Evolutionary conservation across 1,284 basidiomycete species (phyloP).

Genomic region (Boletus sp.): DNA sequence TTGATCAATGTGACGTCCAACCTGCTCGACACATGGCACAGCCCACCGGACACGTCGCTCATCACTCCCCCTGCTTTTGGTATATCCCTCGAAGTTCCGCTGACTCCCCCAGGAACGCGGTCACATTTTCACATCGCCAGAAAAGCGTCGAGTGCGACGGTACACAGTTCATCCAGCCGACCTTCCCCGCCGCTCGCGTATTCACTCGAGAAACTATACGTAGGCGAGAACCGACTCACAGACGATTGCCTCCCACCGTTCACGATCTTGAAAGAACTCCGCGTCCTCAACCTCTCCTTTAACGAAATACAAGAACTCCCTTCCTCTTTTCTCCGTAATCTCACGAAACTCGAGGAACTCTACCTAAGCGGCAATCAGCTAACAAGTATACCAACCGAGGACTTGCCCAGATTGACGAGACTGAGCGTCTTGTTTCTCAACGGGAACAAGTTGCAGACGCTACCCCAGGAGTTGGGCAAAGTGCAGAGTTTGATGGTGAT

Average conservation of each 20-base stretch:
- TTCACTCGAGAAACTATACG: conserved; percentile 75
- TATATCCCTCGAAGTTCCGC: conserved; percentile 23
- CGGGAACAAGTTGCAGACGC: conserved; percentile 90
- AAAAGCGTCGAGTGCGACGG: conserved; percentile 26
- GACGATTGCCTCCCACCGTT: conserved; percentile 82
- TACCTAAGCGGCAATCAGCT: conserved; percentile 95
- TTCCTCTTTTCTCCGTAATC: conserved; percentile 70
- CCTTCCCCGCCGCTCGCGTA: conserved; percentile 66
- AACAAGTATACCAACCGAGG: conserved; percentile 87
- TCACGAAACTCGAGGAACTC: conserved; percentile 74
- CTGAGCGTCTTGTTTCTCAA: conserved; percentile 85
- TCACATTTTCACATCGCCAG: conserved; percentile 24
- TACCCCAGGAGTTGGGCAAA: conserved; percentile 89
- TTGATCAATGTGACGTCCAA: conserved; percentile 91
- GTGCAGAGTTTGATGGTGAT: conserved; percentile 79
- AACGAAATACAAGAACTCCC: conserved; percentile 95
- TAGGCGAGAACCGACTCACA: conserved; percentile 88
- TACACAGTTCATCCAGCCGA: conserved; percentile 26
- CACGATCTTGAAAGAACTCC: conserved; percentile 73
- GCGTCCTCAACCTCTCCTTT: conserved; percentile 90
- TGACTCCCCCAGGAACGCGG: conserved; percentile 10
- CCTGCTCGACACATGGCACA: conserved; percentile 72
- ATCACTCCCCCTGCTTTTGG: conserved; percentile 12
- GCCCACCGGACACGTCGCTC: conserved; percentile 44
- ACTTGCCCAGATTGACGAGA: conserved; percentile 67